phyloP scores from a whole-genome alignment of 1,139 yeast genomes.

The Candida sanyaensis region DNA sequence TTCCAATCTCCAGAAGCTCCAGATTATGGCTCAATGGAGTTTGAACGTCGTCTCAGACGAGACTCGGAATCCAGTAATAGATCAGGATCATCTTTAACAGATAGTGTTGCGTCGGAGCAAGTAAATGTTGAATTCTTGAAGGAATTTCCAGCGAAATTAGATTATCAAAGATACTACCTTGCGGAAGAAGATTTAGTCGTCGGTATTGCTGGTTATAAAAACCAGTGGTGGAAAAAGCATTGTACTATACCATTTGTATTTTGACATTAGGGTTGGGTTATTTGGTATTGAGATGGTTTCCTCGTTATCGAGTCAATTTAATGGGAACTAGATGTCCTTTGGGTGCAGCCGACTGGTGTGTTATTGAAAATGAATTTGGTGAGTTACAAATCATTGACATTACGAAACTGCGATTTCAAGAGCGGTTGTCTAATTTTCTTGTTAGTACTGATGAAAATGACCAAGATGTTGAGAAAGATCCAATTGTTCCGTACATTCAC shows the following conservation, averaged over 20 bases:
- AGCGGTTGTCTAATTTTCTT: constrained; percentile 71
- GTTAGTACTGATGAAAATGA: constrained; percentile 23
- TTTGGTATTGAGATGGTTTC: constrained; percentile 81
- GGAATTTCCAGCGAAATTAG: constrained; percentile 44
- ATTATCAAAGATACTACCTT: constrained; percentile 79
- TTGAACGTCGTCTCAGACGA: constrained; percentile 32
- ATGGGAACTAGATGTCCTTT: constrained; percentile 69
- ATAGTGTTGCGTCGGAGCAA: constrained; percentile 13
- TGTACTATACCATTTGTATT: constrained; percentile 59
- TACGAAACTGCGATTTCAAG: constrained; percentile 60
- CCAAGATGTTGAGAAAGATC: constrained; percentile 43
- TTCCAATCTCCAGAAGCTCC: constrained; percentile 18
- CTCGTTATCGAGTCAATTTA: constrained; percentile 67
- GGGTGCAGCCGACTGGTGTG: constrained; percentile 90
- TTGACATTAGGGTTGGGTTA: constrained; percentile 72
- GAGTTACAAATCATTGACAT: constrained; percentile 68
- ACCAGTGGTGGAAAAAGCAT: constrained; percentile 46
- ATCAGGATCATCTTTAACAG: constrained; percentile 19
- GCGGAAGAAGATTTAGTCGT: constrained; percentile 95
- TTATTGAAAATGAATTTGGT: constrained; percentile 91
- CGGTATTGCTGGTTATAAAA: constrained; percentile 87
- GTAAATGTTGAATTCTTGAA: constrained; percentile 44
- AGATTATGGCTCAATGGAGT: constrained; percentile 41
- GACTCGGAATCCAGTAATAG: constrained; percentile 29
- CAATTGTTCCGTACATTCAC: constrained; percentile 68